Evolutionary conservation across 441 rosid species (phyloP).

Genomic region (Mallotus repandus): DNA sequence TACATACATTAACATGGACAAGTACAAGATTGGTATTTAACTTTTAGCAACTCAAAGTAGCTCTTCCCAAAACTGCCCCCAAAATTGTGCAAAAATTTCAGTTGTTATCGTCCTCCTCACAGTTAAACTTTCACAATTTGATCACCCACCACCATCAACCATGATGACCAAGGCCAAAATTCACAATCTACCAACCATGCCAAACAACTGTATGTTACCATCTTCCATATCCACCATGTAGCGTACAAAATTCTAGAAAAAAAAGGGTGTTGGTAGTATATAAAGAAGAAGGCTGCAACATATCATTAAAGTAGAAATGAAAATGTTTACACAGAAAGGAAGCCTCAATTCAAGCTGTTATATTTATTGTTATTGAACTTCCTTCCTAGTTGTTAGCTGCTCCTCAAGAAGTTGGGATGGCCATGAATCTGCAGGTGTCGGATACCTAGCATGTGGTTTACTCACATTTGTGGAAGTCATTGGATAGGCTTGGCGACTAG

Average conservation of each 20-base stretch:
- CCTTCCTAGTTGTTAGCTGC: conserved; percentile 33
- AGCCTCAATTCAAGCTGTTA: conserved; percentile 22
- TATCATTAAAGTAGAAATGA: conserved; percentile 13
- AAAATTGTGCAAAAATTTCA: background rate
- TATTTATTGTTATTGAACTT: conserved; percentile 26
- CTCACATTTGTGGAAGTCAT: conserved; percentile 45
- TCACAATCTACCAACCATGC: conserved; percentile 3
- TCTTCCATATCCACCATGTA: background rate
- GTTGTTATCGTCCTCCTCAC: background rate
- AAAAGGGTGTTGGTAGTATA: conserved; percentile 1
- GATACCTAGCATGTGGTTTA: conserved; percentile 91
- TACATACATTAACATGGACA: no score
- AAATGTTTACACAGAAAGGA: conserved; percentile 24
- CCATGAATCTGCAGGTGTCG: conserved; percentile 73
- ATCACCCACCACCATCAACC: background rate
- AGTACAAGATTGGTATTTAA: no score
- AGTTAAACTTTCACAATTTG: background rate
- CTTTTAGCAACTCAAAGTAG: background rate
- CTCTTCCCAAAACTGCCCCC: background rate
- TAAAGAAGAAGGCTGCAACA: conserved; percentile 12
- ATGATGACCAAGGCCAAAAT: background rate
- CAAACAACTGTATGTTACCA: background rate
- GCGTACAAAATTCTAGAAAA: conserved; percentile 8
- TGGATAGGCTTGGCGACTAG: conserved; percentile 43
- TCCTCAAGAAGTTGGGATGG: conserved; percentile 70